Conservation (phyloP, 2,329 filamentous ascomycete species). For the Fusarium staphyleae region DNA sequence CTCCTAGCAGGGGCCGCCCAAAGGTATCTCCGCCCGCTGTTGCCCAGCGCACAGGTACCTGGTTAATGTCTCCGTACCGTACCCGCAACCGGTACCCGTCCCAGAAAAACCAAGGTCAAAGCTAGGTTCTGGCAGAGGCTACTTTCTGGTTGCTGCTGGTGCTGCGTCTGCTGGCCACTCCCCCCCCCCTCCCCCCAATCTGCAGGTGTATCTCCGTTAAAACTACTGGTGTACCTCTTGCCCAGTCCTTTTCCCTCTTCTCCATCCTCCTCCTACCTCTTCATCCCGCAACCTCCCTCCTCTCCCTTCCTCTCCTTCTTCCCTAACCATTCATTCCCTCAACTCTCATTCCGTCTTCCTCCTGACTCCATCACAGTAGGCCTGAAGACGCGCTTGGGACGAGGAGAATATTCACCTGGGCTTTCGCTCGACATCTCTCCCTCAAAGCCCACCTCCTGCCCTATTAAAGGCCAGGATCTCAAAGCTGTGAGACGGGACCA, state of each 20-base stretch:
- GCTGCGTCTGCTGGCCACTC: not conserved
- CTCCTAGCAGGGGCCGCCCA: constrained; percentile 30
- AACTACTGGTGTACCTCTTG: constrained; percentile 52
- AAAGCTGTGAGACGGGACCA: constrained; percentile 40
- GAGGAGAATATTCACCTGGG: constrained; percentile 45
- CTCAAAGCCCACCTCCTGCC: constrained; percentile 31
- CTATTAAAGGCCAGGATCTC: constrained; percentile 42
- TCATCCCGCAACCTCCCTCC: constrained; percentile 51
- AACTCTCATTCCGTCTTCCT: constrained; percentile 56
- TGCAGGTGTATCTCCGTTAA: constrained; percentile 39
- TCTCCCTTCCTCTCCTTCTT: constrained; percentile 49
- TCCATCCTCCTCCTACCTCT: constrained; percentile 62
- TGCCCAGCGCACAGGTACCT: constrained; percentile 32
- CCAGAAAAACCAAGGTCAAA: constrained; percentile 22
- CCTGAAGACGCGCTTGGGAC: constrained; percentile 45
- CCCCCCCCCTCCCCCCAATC: too few species aligned
- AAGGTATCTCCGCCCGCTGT: constrained; percentile 32
- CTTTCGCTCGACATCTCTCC: constrained; percentile 36
- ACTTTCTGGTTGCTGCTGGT: constrained; percentile 1
- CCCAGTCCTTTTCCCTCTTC: constrained; percentile 64
- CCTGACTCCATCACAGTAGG: constrained; percentile 51
- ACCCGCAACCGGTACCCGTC: constrained; percentile 32
- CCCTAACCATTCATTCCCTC: constrained; percentile 63
- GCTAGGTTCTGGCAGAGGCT: constrained; percentile 3
- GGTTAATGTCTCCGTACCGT: constrained; percentile 16